Evolutionary conservation across 208 protist species (phyloP).

Genomic region (Crithidia thermophila): DNA sequence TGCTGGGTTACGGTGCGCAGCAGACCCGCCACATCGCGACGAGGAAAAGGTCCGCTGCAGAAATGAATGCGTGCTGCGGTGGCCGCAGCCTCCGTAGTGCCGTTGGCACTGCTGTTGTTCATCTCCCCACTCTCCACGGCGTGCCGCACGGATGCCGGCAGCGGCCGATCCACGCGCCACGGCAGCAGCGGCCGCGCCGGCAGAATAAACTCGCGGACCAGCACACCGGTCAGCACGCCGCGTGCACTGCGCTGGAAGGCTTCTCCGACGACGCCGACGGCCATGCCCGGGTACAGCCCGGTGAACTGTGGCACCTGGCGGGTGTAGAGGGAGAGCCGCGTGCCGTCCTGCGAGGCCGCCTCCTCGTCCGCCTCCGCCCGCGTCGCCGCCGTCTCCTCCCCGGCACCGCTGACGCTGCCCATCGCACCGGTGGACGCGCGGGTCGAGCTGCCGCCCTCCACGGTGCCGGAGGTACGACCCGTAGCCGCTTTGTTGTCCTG

Average conservation of each 20-base stretch:
- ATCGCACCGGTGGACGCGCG: not conserved
- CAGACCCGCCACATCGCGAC: slow-evolving; percentile 54
- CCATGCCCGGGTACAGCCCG: slow-evolving; percentile 85
- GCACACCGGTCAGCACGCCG: slow-evolving; percentile 75
- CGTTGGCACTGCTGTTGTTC: not conserved
- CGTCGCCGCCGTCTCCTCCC: slow-evolving; percentile 19
- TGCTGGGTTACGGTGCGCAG: slow-evolving; percentile 54
- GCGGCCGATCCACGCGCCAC: slow-evolving; percentile 57
- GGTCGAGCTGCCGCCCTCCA: not conserved
- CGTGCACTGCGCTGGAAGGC: slow-evolving; percentile 70
- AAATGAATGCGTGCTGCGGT: slow-evolving; percentile 72
- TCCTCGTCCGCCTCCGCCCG: slow-evolving; percentile 41
- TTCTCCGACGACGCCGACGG: slow-evolving; percentile 80
- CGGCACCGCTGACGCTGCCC: not conserved
- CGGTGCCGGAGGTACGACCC: not conserved
- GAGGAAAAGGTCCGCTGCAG: slow-evolving; percentile 85
- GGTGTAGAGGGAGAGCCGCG: slow-evolving; percentile 72
- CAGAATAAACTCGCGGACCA: slow-evolving; percentile 71
- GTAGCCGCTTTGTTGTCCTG: not conserved
- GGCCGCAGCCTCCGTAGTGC: slow-evolving; percentile 3
- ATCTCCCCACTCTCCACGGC: no score
- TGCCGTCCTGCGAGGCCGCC: slow-evolving; percentile 12
- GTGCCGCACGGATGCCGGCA: slow-evolving; percentile 9
- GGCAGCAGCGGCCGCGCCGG: slow-evolving; percentile 64
- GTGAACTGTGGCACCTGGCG: slow-evolving; percentile 62